Base-by-base conservation (phyloP, 1,284 basidiomycete species). In the Chalciporus sp. region DNA sequence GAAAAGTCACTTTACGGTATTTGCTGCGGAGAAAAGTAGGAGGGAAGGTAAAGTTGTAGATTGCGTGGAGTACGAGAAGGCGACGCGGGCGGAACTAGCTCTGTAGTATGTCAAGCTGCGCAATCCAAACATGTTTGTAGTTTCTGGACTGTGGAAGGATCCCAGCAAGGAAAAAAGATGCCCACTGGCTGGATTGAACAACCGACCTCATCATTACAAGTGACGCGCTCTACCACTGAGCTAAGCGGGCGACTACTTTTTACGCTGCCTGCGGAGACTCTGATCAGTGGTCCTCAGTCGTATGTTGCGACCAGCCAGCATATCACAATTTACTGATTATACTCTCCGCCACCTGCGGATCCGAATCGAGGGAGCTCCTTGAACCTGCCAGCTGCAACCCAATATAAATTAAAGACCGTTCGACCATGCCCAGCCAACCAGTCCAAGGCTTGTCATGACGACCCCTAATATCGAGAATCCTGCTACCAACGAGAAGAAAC, bases 21-120 rank as follows among this genome's bases (percentile, higher is more conserved):
- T 94, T 72, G 92, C 92, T 47, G 90, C 90, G 39, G 92, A 94
- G 74, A 77, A 81, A 60, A 89, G 88, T 59, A 76, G 92, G 57
- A 78, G 69, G 52, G 81, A 86, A 59, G 87, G 86, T 11, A 74
- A 64, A 10, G 84, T 92, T 5, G 79, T 94, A 1, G 79, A 90
- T 64, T 87, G 81, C 62, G 72, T 61, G 14, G 77, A 81, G 61
- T 88, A 86, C 59, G 85, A 86, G 69, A 75, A 70, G 61, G 65
- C 72, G 39, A 77, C 77, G 27, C 78, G 80, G 53, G 26, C 42
- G 65, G 71, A 74, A 56, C 52, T 68, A 9, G n/a, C 33, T 43
- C 49, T 12, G 47, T 50, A 37, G 39, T 43, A 27, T 20, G 31
- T 11, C 14, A 16, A 26, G 12, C 26, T 47, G 35, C n/a, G n/a